phyloP scores from a whole-genome alignment of 192 early-diverging fungal species.

The Coemansia sp. region DNA sequence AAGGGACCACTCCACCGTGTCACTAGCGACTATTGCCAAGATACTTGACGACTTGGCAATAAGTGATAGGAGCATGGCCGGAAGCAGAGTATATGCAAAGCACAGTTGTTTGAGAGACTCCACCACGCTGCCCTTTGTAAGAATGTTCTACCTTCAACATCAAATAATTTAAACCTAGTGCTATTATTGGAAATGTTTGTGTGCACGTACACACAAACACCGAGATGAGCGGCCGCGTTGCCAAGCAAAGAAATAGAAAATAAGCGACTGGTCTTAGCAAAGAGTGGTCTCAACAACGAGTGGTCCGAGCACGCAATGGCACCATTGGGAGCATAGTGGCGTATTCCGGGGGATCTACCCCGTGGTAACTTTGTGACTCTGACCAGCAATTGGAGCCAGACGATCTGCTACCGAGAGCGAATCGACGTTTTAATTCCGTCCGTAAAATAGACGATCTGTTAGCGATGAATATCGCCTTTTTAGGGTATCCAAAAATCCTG shows the following conservation, averaged over 20 bases:
- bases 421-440: no score
- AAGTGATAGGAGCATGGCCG: background rate
- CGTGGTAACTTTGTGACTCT: background rate
- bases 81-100: background rate
- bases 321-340: background rate
- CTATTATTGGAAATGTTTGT: background rate
- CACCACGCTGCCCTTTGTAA: background rate
- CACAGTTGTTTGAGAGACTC: background rate
- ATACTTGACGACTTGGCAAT: background rate
- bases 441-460: background rate
- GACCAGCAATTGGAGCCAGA: background rate
- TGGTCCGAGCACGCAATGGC: conserved; percentile 2
- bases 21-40: background rate
- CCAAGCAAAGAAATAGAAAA: background rate
- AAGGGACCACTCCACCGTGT: background rate
- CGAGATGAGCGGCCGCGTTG: background rate
- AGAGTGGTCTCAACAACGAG: background rate
- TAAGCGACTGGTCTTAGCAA: background rate
- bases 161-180: no score
- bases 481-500: background rate
- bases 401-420: background rate
- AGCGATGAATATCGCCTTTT: background rate
- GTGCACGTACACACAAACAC: background rate
- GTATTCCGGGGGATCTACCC: background rate
- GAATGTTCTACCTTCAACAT: background rate